Percentiles rank a stretch among this genome's conserved stretches.
Evolutionary conservation across 208 protist genomes (phyloP).

Genomic region (Crithidia bombi): DNA sequence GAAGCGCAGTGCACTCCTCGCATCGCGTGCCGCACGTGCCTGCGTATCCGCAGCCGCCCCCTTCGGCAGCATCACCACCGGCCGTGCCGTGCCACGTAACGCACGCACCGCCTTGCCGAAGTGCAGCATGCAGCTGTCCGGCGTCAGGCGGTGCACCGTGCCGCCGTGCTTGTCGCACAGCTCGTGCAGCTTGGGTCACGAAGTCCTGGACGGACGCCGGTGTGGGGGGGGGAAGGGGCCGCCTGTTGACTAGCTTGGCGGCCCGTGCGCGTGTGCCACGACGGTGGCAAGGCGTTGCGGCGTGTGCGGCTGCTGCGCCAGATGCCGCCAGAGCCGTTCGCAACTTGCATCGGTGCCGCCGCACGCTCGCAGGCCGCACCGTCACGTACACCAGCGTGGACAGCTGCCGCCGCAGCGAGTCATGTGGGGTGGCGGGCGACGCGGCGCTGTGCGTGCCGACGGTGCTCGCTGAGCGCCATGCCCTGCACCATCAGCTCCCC

Average conservation of each 20-base stretch:
- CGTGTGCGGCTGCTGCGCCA: background rate
- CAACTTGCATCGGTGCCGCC: background rate
- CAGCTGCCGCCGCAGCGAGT: background rate
- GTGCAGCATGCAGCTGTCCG: constrained; percentile 35
- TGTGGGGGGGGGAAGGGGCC: constrained; percentile 13
- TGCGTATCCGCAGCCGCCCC: background rate
- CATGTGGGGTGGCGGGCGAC: too few relatives aligned
- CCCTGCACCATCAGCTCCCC: background rate
- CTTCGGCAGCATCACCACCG: background rate
- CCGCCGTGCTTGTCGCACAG: constrained; percentile 14
- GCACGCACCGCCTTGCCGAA: constrained; percentile 16
- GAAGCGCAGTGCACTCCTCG: constrained; percentile 23
- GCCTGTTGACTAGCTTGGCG: background rate
- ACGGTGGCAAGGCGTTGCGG: constrained; percentile 2
- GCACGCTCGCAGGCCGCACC: background rate
- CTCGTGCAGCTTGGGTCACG: constrained; percentile 11
- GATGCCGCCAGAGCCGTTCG: background rate
- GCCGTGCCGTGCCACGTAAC: background rate
- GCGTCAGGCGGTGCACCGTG: constrained; percentile 12
- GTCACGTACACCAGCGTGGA: background rate
- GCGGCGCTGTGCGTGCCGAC: background rate
- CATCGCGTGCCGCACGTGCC: constrained; percentile 19
- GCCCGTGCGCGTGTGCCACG: background rate
- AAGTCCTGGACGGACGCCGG: constrained; percentile 16
- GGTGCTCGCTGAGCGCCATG: background rate